A percentile compares a stretch with the other conserved stretches of the same genome.
These are phyloP conservation scores for Saturnispora kantuleensis DNA, from an alignment of 805 yeast genomes.

Conservation along the genomic window DNA sequence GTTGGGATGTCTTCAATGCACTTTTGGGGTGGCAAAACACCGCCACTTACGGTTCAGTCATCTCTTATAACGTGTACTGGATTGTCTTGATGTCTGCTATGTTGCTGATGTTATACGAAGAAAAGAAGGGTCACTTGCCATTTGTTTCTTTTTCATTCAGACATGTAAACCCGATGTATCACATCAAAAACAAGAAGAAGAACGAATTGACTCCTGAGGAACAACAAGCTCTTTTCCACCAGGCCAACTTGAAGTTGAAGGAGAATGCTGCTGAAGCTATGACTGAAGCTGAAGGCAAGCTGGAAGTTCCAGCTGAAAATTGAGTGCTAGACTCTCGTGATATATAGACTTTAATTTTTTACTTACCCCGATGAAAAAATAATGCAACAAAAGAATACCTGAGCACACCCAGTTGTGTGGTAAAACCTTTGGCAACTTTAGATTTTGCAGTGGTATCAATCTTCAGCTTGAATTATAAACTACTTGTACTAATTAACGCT, in stretches of 20 bases:
- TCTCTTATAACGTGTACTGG: conserved; percentile 85
- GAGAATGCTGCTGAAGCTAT: conserved; percentile 1
- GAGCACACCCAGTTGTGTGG: too few species aligned
- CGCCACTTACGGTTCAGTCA: conserved; percentile 81
- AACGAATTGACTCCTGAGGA: conserved; percentile 39
- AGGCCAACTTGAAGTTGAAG: conserved; percentile 19
- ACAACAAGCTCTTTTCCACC: conserved; percentile 36
- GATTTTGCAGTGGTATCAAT: too few species aligned
- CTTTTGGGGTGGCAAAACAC: conserved; percentile 92
- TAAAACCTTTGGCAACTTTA: too few species aligned
- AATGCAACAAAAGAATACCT: too few species aligned
- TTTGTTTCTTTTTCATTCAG: conserved; percentile 38
- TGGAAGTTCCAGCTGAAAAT: neutral
- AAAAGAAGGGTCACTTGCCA: conserved; percentile 69
- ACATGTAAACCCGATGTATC: conserved; percentile 57
- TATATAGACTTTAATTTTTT: too few species aligned
- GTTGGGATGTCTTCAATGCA: conserved; percentile 94
- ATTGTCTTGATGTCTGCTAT: conserved; percentile 44
- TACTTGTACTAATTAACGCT: too few species aligned
- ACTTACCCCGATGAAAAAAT: too few species aligned
- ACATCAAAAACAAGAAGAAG: conserved; percentile 54
- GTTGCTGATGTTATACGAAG: conserved; percentile 61
- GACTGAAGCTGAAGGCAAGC: neutral
- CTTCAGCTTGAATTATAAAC: too few species aligned
- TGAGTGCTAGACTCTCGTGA: too few species aligned